Evolutionary conservation across 768 basidiomycete genomes (phyloP).

Genomic region (Symmetrospora coprosmae): DNA sequence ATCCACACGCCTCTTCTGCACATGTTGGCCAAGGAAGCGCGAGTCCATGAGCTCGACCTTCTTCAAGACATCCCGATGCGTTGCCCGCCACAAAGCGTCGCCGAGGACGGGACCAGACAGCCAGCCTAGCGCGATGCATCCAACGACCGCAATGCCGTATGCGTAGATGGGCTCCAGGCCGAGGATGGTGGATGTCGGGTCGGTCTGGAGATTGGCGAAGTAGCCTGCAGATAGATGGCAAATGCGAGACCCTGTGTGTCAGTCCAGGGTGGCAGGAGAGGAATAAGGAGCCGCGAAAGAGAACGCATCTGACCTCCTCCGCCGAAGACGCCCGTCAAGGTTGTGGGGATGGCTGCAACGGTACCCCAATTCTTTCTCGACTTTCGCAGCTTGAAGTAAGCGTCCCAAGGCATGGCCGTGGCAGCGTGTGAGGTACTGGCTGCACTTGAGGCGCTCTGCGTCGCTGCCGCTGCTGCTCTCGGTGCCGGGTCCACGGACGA

Average conservation of each 20-base stretch:
- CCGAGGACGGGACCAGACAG: conserved; percentile 30
- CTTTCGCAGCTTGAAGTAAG: conserved; percentile 26
- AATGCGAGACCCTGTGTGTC: neutral
- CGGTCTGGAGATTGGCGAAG: conserved; percentile 28
- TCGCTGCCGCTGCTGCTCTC: no score
- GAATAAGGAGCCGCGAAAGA: no score
- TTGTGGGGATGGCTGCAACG: conserved; percentile 29
- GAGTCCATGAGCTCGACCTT: conserved; percentile 30
- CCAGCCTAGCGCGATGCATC: conserved; percentile 29
- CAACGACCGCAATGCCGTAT: conserved; percentile 28
- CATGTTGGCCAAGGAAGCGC: neutral
- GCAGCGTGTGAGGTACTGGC: neutral
- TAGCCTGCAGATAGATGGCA: neutral
- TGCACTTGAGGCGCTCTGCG: neutral
- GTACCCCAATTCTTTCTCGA: conserved; percentile 26
- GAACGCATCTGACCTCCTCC: conserved; percentile 22
- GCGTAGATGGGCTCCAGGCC: conserved; percentile 29
- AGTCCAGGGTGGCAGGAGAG: neutral
- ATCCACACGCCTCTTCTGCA: conserved; percentile 33
- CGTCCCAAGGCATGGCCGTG: conserved; percentile 22
- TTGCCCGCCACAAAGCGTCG: conserved; percentile 22
- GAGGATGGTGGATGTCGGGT: conserved; percentile 24
- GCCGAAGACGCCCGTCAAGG: conserved; percentile 24
- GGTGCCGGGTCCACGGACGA: no score
- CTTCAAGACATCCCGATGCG: conserved; percentile 16